phyloP scores from a whole-genome alignment of 2,329 filamentous ascomycete genomes.

The Decorospora gaudefroyi region DNA sequence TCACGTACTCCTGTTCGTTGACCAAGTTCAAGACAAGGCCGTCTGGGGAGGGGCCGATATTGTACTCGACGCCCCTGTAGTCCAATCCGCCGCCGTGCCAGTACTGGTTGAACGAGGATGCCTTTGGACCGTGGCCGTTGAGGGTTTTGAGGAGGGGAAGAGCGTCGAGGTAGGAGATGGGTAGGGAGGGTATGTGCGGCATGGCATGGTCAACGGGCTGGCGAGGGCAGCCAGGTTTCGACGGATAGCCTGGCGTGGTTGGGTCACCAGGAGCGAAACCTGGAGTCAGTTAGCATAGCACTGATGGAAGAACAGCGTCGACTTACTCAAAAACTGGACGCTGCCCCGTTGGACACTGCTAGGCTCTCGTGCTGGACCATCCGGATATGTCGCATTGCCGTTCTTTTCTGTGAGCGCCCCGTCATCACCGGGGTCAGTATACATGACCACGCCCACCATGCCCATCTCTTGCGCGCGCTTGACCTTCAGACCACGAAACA shows the following conservation, averaged over 20 bases:
- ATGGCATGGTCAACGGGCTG: conserved; percentile 70
- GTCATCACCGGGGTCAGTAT: conserved; percentile 88
- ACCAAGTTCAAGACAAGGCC: conserved; percentile 59
- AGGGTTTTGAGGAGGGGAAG: conserved; percentile 86
- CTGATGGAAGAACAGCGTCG: background rate
- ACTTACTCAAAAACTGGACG: conserved; percentile 62
- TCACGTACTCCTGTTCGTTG: conserved; percentile 57
- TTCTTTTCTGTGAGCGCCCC: conserved; percentile 79
- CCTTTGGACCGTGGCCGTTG: conserved; percentile 83
- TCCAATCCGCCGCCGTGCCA: conserved; percentile 75
- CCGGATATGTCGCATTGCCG: conserved; percentile 76
- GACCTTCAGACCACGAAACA: conserved; percentile 89
- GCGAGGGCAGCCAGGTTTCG: conserved; percentile 83
- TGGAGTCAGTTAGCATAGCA: conserved; percentile 36
- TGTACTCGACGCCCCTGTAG: conserved; percentile 83
- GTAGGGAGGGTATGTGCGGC: conserved; percentile 85
- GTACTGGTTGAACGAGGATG: conserved; percentile 70
- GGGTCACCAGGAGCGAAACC: conserved; percentile 71
- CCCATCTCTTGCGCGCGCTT: conserved; percentile 90
- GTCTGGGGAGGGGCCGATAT: conserved; percentile 80
- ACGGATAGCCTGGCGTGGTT: conserved; percentile 91
- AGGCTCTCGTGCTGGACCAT: conserved; percentile 84
- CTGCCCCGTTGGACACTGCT: conserved; percentile 90
- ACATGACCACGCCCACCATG: conserved; percentile 83
- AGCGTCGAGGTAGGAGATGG: conserved; percentile 86